Evolutionary conservation across 192 early-diverging fungal species (phyloP), one percentile per base, ranked within the genome.

Genomic region (Entomortierella lignicola): DNA sequence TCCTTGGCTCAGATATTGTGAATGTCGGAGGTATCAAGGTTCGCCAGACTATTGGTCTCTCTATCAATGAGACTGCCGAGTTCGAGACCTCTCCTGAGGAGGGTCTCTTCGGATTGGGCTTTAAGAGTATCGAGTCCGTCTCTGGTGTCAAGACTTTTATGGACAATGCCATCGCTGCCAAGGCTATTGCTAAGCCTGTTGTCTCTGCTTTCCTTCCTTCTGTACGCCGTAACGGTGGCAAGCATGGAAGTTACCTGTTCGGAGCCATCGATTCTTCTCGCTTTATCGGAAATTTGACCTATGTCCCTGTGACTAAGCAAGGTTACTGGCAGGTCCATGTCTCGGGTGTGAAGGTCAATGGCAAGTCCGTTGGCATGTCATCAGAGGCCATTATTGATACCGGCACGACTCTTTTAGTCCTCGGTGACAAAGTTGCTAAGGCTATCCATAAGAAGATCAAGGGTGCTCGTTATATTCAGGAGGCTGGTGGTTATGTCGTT

Each of bases 31-130:
- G 85, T 31, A 60, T 90, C 51, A 72, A 60, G 2, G 85, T 91
- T 47, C 75, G 84, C 47, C 90, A 91, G 48, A 81, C 82, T 2
- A 85, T 91, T 50, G 89, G 86, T 18, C 60, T 90, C 11, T 89
- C 89, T 18, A 87, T 80, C 63, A 81, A 66, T n/a, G 86, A 86
- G 55, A 87, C 89, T 11, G 66, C 73, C 18, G 69, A 77, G 4
- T 90, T 89, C 60, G 66, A 79, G 42, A 53, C 59, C 6, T 87
- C 86, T 43, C 83, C 77, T 4, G 84, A 87, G 17, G 89, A 90
- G 52, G 90, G 90, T 13, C 73, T 91, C 23, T 60, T 91, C 2
- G 90, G 90, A 26, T 85, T 91, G 13, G 88, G 84, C 18, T 89
- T 86, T 82, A 77, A 89, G 30, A 53, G 60, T 6, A 64, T 82